Conservation (phyloP, 306 rosid genomes). For the Canavalia gladiata region DNA sequence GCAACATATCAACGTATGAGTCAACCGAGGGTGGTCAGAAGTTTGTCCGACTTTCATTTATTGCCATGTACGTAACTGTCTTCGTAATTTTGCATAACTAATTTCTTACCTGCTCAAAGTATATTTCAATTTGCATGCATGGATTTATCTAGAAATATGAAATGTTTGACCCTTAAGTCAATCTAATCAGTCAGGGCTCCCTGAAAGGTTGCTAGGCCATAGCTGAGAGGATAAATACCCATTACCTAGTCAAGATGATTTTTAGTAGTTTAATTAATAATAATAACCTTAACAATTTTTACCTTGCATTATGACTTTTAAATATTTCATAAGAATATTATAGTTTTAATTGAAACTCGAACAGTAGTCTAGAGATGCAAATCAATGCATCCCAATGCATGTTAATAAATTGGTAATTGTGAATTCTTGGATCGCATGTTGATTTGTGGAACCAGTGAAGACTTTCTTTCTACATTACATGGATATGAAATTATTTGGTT, state of each 20-base stretch:
- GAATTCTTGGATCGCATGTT: constrained; percentile 4
- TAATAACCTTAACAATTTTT: neutral
- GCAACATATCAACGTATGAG: constrained; percentile 51
- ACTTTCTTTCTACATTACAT: neutral
- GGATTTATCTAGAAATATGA: constrained; percentile 33
- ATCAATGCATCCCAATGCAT: neutral
- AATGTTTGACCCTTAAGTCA: constrained; percentile 6
- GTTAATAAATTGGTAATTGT: constrained; percentile 22
- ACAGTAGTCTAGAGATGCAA: neutral
- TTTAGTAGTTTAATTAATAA: neutral
- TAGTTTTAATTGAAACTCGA: constrained; percentile 4
- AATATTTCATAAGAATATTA: constrained; percentile 7
- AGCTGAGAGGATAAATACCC: constrained; percentile 9
- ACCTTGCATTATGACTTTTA: constrained; percentile 9
- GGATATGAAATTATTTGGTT: constrained; percentile 10
- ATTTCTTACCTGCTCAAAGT: constrained; percentile 19
- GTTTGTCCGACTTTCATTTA: constrained; percentile 78
- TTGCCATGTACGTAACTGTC: constrained; percentile 79
- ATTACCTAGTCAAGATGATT: constrained; percentile 3
- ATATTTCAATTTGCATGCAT: constrained; percentile 33
- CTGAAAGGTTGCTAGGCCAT: constrained; percentile 4
- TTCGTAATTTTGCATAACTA: constrained; percentile 7
- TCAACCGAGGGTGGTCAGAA: constrained; percentile 59
- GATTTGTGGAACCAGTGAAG: constrained; percentile 27
- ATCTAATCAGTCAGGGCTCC: constrained; percentile 18